Evolutionary conservation across 106 monocot genomes (phyloP).

Genomic region (Apostasia shenzhenica): DNA sequence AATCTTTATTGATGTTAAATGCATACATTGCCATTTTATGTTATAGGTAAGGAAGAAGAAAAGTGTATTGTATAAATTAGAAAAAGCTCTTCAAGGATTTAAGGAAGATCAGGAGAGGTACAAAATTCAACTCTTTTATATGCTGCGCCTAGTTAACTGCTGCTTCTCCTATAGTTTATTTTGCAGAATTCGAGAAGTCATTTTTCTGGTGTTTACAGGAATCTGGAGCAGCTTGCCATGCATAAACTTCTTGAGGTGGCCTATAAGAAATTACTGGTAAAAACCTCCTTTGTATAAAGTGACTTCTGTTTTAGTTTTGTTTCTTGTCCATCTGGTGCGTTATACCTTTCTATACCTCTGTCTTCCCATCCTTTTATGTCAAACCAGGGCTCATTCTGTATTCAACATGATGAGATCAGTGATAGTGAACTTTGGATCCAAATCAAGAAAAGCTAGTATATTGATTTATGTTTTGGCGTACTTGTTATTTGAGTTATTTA

Average conservation of each 20-base stretch:
- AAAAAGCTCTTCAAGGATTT: conserved; percentile 41
- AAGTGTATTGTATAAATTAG: conserved; percentile 34
- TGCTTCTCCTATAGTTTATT: not conserved
- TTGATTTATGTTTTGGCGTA: no score
- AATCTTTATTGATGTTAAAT: not conserved
- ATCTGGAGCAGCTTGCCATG: conserved; percentile 74
- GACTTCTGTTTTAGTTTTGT: not conserved
- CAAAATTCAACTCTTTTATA: not conserved
- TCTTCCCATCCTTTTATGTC: no score
- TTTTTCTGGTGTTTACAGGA: conserved; percentile 33
- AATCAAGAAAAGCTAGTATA: no score
- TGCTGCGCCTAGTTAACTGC: not conserved
- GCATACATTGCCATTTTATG: not conserved
- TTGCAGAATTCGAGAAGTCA: not conserved
- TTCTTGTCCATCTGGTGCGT: no score
- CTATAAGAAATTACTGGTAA: conserved; percentile 64
- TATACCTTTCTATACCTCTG: no score
- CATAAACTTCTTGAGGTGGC: conserved; percentile 76
- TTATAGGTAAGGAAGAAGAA: conserved; percentile 56
- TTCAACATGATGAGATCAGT: no score
- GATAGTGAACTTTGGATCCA: no score
- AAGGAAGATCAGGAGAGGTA: conserved; percentile 65
- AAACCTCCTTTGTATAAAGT: not conserved
- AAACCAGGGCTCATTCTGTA: no score
- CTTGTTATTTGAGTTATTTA: no score